Base-by-base conservation (phyloP, 345 rosid genomes). In the Euphorbia lathyris region DNA sequence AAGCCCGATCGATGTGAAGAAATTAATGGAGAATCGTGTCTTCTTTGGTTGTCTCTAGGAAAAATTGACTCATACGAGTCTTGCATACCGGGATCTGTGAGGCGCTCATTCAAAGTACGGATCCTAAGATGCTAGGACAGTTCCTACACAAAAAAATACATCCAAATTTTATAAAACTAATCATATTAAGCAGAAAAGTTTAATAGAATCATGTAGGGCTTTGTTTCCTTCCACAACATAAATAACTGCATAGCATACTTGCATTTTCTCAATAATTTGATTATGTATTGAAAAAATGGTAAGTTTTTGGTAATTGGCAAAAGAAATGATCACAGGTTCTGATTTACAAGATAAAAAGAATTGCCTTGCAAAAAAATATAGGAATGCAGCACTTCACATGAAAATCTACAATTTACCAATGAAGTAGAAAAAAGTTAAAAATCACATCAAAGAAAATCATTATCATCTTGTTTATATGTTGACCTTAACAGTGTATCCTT, bases 1-100 rank as follows among this genome's bases (percentile, higher is more conserved):
- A 25, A 95, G 93, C 43, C 99, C 99, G 78, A 92, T 90, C 45
- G 99, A 90, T 17, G 97, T 95, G 78, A 95, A 90, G 74, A 92
- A 95, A 78, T 95, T 95, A 59, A 92, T 90, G 63, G 97, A 59
- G 75, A 95, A 90, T 68, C 97, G 69, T 0, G 97, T 90, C 82
- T 90, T 95, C 93, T 91, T 95, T 1, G 96, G 99, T 92, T 87
- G 70, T 95, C 97, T 72, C 58, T 88, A 0, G 98, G 98, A 73
- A 95, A 95, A 50, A 92, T 92, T 0, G 97, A 86, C 56, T 89
- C 97, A n/a, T 81, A 88, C 0, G 97, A 86, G 27, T 93, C 97
- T 70, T 71, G 82, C 92, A 89, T 86, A 7, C 78, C 70, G 2
- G 95, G 86, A 73, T 89, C 91, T 26, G 85, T 83, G 17, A 91